Evolutionary conservation across 2,329 filamentous ascomycete species (phyloP).

Genomic region (Ceratocystis colombiana): DNA sequence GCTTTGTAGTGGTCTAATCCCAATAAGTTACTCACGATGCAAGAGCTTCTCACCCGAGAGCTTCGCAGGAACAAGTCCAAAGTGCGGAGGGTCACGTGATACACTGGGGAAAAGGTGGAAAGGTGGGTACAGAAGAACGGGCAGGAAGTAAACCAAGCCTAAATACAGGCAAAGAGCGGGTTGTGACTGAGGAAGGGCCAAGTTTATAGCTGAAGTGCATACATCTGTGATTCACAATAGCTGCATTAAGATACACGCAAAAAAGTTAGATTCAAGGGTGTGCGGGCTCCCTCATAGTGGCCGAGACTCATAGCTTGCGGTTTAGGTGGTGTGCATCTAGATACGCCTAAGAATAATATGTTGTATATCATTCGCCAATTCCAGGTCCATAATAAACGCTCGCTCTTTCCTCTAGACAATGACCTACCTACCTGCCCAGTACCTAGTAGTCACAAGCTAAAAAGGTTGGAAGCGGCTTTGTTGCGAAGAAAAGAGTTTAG

Average conservation of each 20-base stretch:
- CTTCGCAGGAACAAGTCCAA: slow-evolving; percentile 1
- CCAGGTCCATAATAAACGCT: background rate
- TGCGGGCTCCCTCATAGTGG: no score
- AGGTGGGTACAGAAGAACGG: slow-evolving; percentile 14
- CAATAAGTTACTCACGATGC: slow-evolving; percentile 8
- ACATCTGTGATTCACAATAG: no score
- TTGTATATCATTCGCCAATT: background rate
- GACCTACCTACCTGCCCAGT: no score
- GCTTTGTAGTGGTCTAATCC: background rate
- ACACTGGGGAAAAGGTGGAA: background rate
- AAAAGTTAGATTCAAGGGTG: no score
- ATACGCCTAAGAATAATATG: background rate
- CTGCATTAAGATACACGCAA: no score
- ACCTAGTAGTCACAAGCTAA: background rate
- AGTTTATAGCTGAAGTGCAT: no score
- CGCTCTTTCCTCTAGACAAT: background rate
- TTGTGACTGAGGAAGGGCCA: background rate
- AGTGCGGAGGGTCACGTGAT: slow-evolving; percentile 19
- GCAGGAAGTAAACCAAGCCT: slow-evolving; percentile 13
- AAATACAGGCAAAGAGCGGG: background rate
- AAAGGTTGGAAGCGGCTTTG: background rate
- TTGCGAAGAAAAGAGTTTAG: background rate
- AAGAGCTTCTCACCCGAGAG: slow-evolving; percentile 5
- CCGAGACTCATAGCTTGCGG: background rate
- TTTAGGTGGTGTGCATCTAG: no score